phyloP scores from a whole-genome alignment of 495 filamentous ascomycete genomes.

The Penicillium malachiteum region DNA sequence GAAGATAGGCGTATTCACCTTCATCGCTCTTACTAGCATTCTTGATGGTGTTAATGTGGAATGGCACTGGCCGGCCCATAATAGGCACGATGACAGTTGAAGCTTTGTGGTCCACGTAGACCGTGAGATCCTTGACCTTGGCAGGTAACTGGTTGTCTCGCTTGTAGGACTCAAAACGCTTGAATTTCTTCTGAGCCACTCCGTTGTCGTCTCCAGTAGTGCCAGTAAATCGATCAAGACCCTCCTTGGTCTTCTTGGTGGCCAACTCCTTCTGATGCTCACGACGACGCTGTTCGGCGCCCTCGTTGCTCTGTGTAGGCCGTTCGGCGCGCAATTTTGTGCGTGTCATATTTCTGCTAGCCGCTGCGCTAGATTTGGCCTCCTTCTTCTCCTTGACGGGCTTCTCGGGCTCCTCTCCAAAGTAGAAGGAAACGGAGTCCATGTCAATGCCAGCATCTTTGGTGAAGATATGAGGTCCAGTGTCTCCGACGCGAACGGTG shows the following conservation, averaged over 20 bases:
- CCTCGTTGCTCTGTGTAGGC: constrained; percentile 80
- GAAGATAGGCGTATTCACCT: constrained; percentile 86
- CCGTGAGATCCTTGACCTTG: constrained; percentile 76
- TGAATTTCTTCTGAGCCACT: constrained; percentile 93
- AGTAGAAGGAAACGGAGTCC: constrained; percentile 94
- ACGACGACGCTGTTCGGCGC: constrained; percentile 79
- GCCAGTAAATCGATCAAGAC: constrained; percentile 74
- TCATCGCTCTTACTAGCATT: constrained; percentile 95
- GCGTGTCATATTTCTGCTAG: constrained; percentile 88
- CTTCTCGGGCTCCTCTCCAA: constrained; percentile 74
- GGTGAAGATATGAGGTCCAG: constrained; percentile 80
- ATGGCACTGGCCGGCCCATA: constrained; percentile 96
- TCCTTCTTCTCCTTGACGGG: constrained; percentile 74
- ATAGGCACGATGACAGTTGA: constrained; percentile 89
- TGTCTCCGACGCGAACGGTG: constrained; percentile 81
- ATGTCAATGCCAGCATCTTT: constrained; percentile 86
- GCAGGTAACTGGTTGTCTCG: constrained; percentile 90
- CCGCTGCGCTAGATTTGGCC: constrained; percentile 75
- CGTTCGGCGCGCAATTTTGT: constrained; percentile 91
- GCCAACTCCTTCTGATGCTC: constrained; percentile 94
- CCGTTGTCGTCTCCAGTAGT: constrained; percentile 83
- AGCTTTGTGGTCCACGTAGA: constrained; percentile 88
- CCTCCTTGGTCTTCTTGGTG: constrained; percentile 82
- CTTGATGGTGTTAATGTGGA: constrained; percentile 99
- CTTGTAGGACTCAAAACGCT: constrained; percentile 98